A percentile compares a stretch with the other conserved stretches of the same genome.
phyloP scores from a whole-genome alignment of 176 grass and related monocot species.

The Echinochloa phyllopogon region DNA sequence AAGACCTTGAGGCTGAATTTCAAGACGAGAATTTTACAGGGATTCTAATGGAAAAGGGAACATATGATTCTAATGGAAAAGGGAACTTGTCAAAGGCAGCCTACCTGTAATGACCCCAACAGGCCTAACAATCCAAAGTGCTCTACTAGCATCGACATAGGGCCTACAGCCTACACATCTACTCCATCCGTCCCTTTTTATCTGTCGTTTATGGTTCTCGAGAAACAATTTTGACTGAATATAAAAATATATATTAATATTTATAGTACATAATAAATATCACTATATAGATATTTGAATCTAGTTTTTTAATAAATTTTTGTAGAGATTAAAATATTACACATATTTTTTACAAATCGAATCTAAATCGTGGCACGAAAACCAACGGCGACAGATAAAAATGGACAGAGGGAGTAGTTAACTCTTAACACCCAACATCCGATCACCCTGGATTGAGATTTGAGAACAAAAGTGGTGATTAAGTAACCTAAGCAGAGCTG shows the following conservation, averaged over 20 bases:
- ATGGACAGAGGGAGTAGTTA: too few species aligned
- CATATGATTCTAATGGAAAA: not conserved
- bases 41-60: not conserved
- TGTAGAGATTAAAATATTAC: too few species aligned
- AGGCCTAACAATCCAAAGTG: not conserved
- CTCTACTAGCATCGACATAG: not conserved
- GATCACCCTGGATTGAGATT: slow-evolving; percentile 25
- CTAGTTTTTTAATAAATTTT: too few species aligned
- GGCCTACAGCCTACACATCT: not conserved
- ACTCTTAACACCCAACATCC: slow-evolving; percentile 39
- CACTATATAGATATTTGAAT: too few species aligned
- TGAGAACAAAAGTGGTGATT: slow-evolving; percentile 8
- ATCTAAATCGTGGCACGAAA: too few species aligned
- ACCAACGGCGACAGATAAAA: too few species aligned
- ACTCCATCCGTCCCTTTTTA: too few species aligned
- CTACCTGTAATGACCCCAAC: not conserved
- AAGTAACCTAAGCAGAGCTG: not conserved
- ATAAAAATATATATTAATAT: too few species aligned
- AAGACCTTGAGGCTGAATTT: not conserved
- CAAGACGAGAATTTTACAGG: not conserved
- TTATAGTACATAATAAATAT: too few species aligned
- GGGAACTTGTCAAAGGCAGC: not conserved
- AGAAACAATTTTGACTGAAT: too few species aligned
- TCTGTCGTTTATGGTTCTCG: too few species aligned
- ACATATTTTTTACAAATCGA: too few species aligned